Evolutionary conservation across 1,284 basidiomycete genomes (phyloP), one percentile per base, ranked within the genome.

Genomic region (Pyrrhoderma noxium): DNA sequence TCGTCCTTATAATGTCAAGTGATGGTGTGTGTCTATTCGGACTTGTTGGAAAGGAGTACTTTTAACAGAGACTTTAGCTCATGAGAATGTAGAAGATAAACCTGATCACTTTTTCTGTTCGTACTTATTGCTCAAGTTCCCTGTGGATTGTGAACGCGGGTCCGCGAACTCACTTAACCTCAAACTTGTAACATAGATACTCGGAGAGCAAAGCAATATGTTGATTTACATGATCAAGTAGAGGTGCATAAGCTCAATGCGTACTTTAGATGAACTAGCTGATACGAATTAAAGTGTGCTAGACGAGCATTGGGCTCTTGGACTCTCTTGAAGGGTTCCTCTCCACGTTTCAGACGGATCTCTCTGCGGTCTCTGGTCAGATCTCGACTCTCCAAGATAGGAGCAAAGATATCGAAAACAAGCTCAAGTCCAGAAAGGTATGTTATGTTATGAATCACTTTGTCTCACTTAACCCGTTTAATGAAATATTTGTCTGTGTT

Each of bases 321-420:
- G 82, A 89, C 57, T 90, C 90, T 0, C 76, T 99, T 2, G 86
- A 94, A 58, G 75, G 80, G 1, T 98, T 98, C 65, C 76, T 98
- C 8, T 92, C 92, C 1, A 95, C 91, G 0, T 99, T 99, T 61
- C 93, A 97, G 67, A 85, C 79, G 58, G 94, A 99, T 67, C 75
- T 99, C 3, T 88, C 89, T 2, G 83, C 86, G 1, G 93, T 98
- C 3, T 97, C 95, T 2, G 89, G 91, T 0, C 94, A 99, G 64
- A 96, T 99, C 63, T 86, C 90, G 0, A 89, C 95, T 58, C 75
- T 99, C 21, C 95, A 99, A 64, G 77, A 81, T 55, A 79, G 91
- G 36, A 94, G 90, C 62, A 87, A 89, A 57, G 84, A 87, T 44
- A 95, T 99, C 45, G 94, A 97, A 58, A 80, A 79, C 54, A 79